Base-by-base conservation (phyloP, 2,329 filamentous ascomycete species). In the Akanthomyces dipterigenus region DNA sequence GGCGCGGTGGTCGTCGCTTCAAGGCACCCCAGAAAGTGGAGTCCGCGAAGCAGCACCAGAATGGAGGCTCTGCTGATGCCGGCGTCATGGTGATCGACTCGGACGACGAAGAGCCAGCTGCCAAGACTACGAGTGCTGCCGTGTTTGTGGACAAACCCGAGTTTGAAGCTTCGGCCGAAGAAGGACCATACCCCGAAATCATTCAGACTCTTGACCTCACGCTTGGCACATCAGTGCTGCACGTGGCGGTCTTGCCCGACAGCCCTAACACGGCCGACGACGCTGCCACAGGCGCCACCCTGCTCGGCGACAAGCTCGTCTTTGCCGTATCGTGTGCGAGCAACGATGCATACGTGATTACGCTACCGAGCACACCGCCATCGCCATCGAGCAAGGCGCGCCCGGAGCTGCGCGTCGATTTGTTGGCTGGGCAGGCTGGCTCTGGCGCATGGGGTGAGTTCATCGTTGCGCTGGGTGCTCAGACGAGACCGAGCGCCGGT, bases 401-500 rank as follows among this genome's bases (percentile, higher is more conserved):
- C 12, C 75, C 78, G 3, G 82, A 86, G 63, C 73, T 87, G 26
- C 78, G 76, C 58, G 71, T 73, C 20, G 78, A 76, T 62, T 75
- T 86, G 11, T 69, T 84, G 55, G 78, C 80, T 8, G 81, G 78
- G 22, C 80, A 78, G 63, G 81, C 81, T 40, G 85, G 85, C 20
- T 83, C 80, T 36, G 84, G 85, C 43, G 79, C 78, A n/a, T 88
- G 85, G 84, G 84, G 84, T 7, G 85, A 88, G 71, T 80, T 78
- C 0, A 71, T 88, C 26, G 76, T 80, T 1, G 69, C 80, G 12
- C 76, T 88, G 7, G 72, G 73, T 20, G 84, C 85, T 1, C 83
- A 85, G 67, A 73, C 75, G 50, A 81, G 77, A 63, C 73, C 77
- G 31, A 82, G 81, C 36, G 77, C 84, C 63, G 82, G 82, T 5